These are phyloP conservation scores for Clonostachys rhizophaga DNA, from an alignment of 2,329 filamentous ascomycete species.

Conservation along the genomic window DNA sequence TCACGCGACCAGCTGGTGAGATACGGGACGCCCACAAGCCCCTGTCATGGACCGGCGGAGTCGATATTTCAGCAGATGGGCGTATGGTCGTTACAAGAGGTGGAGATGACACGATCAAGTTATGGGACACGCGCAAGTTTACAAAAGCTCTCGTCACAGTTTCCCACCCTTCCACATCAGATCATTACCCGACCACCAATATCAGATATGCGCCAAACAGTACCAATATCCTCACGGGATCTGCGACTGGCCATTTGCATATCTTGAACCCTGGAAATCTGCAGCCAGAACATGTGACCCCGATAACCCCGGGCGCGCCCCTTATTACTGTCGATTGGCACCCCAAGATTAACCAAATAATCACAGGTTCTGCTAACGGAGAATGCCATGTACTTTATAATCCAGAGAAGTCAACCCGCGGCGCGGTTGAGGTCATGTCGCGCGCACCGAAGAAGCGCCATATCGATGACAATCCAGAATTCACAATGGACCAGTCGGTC, in stretches of 20 bases:
- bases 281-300: slow-evolving; percentile 76
- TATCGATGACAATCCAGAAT: slow-evolving; percentile 84
- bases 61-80: slow-evolving; percentile 89
- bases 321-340: slow-evolving; percentile 90
- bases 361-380: slow-evolving; percentile 88
- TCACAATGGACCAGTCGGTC: slow-evolving; percentile 78
- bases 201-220: slow-evolving; percentile 86
- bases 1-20: slow-evolving; percentile 75
- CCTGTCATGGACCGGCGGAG: slow-evolving; percentile 85
- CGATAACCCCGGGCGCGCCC: slow-evolving; percentile 79
- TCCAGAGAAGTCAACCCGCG: slow-evolving; percentile 73
- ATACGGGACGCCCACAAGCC: slow-evolving; percentile 76
- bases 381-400: slow-evolving; percentile 90
- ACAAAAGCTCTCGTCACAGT: slow-evolving; percentile 81
- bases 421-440: slow-evolving; percentile 85
- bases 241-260: slow-evolving; percentile 78
- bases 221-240: slow-evolving; percentile 84
- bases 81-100: slow-evolving; percentile 86
- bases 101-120: slow-evolving; percentile 87
- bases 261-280: slow-evolving; percentile 93
- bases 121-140: slow-evolving; percentile 97
- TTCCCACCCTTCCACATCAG: slow-evolving; percentile 75
- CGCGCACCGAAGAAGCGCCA: slow-evolving; percentile 92
- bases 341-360: slow-evolving; percentile 89
- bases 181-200: slow-evolving; percentile 77